A percentile compares a stretch with the other conserved stretches of the same genome.
Evolutionary conservation across 2,329 filamentous ascomycete species (phyloP).

Genomic region (Fonsecaea multimorphosa): DNA sequence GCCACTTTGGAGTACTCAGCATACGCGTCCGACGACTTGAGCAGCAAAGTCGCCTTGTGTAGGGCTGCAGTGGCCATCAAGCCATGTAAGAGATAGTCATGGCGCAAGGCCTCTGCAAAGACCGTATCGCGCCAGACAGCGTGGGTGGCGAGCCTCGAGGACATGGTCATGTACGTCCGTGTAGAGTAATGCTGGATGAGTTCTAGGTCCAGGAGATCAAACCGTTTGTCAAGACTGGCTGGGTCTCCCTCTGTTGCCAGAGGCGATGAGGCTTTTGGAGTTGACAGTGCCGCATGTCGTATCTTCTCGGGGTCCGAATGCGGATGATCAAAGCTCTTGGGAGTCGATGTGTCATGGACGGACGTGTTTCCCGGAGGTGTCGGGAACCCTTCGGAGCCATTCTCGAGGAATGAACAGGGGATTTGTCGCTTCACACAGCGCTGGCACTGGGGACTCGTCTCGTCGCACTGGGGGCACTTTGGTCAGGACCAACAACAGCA

Average conservation of each 20-base stretch:
- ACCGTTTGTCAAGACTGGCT: conserved; percentile 19
- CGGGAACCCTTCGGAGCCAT: conserved; percentile 30
- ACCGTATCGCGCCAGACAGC: conserved; percentile 50
- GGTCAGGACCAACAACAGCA: conserved; percentile 8
- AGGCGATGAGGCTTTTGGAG: conserved; percentile 10
- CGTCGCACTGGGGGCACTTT: conserved; percentile 35
- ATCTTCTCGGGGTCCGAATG: conserved; percentile 26
- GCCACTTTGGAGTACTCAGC: conserved; percentile 39
- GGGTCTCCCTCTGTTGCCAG: conserved; percentile 11
- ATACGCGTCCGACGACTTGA: conserved; percentile 36
- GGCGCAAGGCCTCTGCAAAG: conserved; percentile 48
- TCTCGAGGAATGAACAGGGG: conserved; percentile 37
- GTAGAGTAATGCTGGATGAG: conserved; percentile 54
- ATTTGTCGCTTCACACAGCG: conserved; percentile 40
- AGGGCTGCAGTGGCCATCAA: conserved; percentile 50
- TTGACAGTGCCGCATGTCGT: conserved; percentile 16
- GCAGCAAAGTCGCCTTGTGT: conserved; percentile 46
- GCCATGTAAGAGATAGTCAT: conserved; percentile 52
- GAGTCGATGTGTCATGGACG: conserved; percentile 28
- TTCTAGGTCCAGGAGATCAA: conserved; percentile 50
- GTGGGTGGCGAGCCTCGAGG: conserved; percentile 38
- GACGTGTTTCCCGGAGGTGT: conserved; percentile 26
- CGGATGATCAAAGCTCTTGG: conserved; percentile 32
- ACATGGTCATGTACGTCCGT: conserved; percentile 45
- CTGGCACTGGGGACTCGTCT: conserved; percentile 38